These are phyloP conservation scores for Lentinula sp. DNA, from an alignment of 768 basidiomycete genomes.

Conservation along the genomic window DNA sequence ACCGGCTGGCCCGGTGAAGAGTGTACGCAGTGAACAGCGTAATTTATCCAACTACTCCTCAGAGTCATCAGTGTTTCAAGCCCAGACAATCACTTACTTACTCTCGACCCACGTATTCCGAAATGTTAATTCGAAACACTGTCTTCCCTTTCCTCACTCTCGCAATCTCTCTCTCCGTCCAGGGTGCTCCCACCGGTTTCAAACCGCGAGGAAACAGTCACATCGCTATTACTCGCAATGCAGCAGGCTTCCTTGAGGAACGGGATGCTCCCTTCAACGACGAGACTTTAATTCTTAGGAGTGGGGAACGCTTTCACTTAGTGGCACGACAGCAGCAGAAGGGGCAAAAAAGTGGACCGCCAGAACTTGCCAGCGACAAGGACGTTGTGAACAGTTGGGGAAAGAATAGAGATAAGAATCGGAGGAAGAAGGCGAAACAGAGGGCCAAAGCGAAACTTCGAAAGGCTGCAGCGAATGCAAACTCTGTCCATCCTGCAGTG, in stretches of 20 bases:
- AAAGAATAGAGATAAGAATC: too few species aligned
- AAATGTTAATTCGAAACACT: background rate
- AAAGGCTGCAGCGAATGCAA: too few species aligned
- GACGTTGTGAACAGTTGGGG: too few species aligned
- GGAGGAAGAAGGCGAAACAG: too few species aligned
- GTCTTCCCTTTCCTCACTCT: background rate
- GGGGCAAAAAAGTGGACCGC: background rate
- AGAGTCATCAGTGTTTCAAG: background rate
- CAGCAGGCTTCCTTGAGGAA: background rate
- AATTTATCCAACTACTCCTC: background rate
- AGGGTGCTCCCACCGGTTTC: background rate
- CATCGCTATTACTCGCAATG: background rate
- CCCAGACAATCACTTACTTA: too few species aligned
- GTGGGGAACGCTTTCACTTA: background rate
- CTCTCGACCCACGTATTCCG: background rate
- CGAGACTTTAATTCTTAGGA: background rate
- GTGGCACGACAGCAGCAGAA: background rate
- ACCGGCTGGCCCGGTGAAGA: background rate
- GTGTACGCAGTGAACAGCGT: background rate
- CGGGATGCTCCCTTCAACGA: background rate
- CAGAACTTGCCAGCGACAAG: background rate
- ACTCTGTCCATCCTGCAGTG: too few species aligned
- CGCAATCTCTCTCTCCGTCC: background rate
- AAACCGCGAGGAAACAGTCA: background rate
- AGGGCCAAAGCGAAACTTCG: too few species aligned